Conservation (phyloP, 352 stramenopile genomes). For the Aphanomyces stellatus region DNA sequence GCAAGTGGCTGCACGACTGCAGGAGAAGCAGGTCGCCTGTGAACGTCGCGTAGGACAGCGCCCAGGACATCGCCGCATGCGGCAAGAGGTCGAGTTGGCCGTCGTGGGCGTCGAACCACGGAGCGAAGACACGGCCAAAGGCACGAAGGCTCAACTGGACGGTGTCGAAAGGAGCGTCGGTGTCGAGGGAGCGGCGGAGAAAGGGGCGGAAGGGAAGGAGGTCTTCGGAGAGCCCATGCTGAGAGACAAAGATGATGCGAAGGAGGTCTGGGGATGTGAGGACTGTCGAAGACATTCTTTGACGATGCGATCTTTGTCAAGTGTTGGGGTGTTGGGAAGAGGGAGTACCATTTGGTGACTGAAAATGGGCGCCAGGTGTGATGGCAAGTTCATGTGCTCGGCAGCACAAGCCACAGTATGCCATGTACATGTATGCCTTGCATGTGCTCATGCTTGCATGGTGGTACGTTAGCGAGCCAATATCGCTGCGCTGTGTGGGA, state of each 20-base stretch:
- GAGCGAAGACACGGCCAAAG: neutral
- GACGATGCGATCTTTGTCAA: too few species aligned
- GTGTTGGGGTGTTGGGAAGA: too few species aligned
- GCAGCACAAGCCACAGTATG: too few species aligned
- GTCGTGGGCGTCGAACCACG: neutral
- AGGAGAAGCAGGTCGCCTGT: neutral
- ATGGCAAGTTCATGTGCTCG: too few species aligned
- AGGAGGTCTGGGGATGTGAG: neutral
- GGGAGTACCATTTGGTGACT: too few species aligned
- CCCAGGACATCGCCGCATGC: neutral
- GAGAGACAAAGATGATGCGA: neutral
- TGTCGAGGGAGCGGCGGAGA: too few species aligned
- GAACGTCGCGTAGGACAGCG: neutral
- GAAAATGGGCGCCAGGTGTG: too few species aligned
- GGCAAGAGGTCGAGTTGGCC: neutral
- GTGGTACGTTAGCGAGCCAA: too few species aligned
- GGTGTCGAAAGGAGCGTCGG: neutral
- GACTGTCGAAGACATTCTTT: too few species aligned
- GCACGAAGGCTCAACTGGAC: neutral
- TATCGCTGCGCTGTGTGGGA: too few species aligned
- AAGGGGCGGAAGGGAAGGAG: neutral
- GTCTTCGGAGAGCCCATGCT: neutral
- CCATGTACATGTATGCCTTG: too few species aligned
- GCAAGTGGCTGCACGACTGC: neutral
- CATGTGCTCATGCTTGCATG: too few species aligned